These are phyloP conservation scores for Hordeum vulgare DNA, from an alignment of 176 grass and related monocot genomes.

Conservation along the genomic window MorexV3_pseudomolecules_assembly NC_058520.1:491451494-491451993, in stretches of 20 bases:
- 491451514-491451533: neutral
- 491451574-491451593: neutral
- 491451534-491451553: neutral
- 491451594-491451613: neutral
- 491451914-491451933: no score
- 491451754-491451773: no score
- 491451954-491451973: no score
- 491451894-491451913: no score
- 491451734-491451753: no score
- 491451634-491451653: neutral
- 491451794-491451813: neutral
- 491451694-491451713: no score
- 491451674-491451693: no score
- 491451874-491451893: neutral
- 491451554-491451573: neutral
- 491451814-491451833: neutral
- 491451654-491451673: no score
- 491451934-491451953: no score
- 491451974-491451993: no score
- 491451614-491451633: neutral
- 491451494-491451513: neutral
- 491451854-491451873: neutral
- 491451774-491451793: neutral
- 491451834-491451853: neutral
- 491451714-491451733: no score